phyloP scores from a whole-genome alignment of 2,329 filamentous ascomycete species.

The Neopestalotiopsis sp. region DNA sequence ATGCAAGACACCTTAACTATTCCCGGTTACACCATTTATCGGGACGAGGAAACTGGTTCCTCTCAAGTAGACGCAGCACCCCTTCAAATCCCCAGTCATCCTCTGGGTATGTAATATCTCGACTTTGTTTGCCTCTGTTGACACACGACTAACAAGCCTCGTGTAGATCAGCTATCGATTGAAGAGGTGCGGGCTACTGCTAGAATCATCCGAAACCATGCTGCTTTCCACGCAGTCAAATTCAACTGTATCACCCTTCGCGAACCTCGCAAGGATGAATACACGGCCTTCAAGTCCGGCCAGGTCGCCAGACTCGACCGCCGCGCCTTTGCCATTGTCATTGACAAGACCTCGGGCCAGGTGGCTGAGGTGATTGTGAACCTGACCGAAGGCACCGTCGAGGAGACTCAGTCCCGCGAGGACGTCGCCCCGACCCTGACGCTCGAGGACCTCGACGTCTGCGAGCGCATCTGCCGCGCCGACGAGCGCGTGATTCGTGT shows the following conservation, averaged over 20 bases:
- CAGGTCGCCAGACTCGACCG: conserved; percentile 53
- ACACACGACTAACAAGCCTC: conserved; percentile 26
- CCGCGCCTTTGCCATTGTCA: conserved; percentile 53
- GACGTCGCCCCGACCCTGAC: conserved; percentile 63
- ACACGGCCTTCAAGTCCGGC: conserved; percentile 62
- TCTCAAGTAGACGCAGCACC: conserved; percentile 33
- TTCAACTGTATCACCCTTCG: conserved; percentile 71
- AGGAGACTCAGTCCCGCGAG: conserved; percentile 51
- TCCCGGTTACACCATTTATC: conserved; percentile 51
- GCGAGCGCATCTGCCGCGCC: conserved; percentile 70
- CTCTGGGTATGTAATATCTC: conserved; percentile 36
- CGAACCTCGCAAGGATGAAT: conserved; percentile 68
- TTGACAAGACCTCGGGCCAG: conserved; percentile 44
- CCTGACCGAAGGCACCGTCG: conserved; percentile 44
- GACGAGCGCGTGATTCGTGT: conserved; percentile 79
- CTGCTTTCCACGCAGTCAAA: conserved; percentile 38
- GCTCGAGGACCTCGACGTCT: conserved; percentile 80
- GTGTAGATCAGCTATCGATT: conserved; percentile 55
- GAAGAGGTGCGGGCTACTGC: conserved; percentile 58
- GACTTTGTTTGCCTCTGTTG: not conserved
- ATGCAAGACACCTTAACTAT: conserved; percentile 48
- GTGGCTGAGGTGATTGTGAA: conserved; percentile 58
- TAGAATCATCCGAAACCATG: conserved; percentile 50
- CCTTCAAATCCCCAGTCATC: conserved; percentile 40
- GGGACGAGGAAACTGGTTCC: conserved; percentile 45